Evolutionary conservation across 2,329 filamentous ascomycete genomes (phyloP).

Genomic region (Acephala macrosclerotiorum): DNA sequence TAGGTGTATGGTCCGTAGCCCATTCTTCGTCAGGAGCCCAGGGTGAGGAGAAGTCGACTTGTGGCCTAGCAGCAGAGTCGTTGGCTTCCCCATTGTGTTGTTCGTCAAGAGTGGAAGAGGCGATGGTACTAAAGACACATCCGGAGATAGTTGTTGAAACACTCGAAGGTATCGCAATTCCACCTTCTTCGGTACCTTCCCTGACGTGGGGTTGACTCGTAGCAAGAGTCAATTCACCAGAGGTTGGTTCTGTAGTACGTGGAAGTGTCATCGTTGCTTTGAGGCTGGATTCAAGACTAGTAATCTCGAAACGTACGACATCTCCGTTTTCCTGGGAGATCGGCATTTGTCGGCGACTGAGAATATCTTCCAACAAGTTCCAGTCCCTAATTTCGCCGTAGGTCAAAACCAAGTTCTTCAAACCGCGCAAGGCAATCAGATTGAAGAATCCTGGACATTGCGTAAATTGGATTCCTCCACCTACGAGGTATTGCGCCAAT

Average conservation of each 20-base stretch:
- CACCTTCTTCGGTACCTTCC: too few species aligned
- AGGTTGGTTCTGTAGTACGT: neutral
- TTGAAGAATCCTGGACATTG: too few species aligned
- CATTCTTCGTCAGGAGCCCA: neutral
- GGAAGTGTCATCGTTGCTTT: neutral
- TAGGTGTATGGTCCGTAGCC: neutral
- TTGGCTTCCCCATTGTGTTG: neutral
- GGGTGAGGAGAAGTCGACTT: neutral
- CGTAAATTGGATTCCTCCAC: too few species aligned
- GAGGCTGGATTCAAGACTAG: neutral
- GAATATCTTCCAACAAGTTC: neutral
- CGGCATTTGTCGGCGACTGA: neutral
- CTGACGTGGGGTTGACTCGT: neutral
- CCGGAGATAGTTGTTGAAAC: neutral
- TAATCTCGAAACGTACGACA: neutral
- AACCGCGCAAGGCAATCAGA: neutral
- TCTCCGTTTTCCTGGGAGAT: neutral
- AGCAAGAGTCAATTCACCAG: neutral
- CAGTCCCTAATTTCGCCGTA: neutral
- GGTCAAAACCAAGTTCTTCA: neutral
- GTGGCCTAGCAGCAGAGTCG: neutral
- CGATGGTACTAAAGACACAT: neutral
- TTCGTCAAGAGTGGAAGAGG: neutral
- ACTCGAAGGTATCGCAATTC: neutral
- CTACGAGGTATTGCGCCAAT: neutral